Evolutionary conservation across 2,329 filamentous ascomycete genomes (phyloP).

Genomic region (Fusarium nodosum): DNA sequence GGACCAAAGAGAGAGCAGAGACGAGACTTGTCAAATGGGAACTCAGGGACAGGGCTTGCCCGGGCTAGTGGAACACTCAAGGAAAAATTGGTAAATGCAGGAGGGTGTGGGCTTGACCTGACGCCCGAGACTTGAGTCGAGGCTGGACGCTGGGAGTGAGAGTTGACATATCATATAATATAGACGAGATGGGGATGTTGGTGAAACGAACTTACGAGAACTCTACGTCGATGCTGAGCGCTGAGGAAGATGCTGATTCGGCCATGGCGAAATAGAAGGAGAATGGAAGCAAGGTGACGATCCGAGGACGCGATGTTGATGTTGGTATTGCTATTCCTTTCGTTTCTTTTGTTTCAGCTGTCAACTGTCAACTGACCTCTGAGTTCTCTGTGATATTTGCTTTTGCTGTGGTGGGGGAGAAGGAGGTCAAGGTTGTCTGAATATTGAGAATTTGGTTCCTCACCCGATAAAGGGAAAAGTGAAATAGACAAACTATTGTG

Average conservation of each 20-base stretch:
- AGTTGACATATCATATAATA: conserved; percentile 49
- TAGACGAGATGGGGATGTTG: conserved; percentile 23
- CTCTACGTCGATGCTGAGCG: conserved; percentile 76
- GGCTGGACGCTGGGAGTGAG: conserved; percentile 17
- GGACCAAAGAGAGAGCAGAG: conserved; percentile 20
- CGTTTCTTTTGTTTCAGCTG: neutral
- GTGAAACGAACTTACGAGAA: conserved; percentile 66
- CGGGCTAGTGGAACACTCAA: conserved; percentile 18
- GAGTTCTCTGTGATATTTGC: conserved; percentile 17
- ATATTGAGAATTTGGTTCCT: neutral
- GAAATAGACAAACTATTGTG: neutral
- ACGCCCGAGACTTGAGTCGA: conserved; percentile 21
- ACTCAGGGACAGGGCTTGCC: conserved; percentile 40
- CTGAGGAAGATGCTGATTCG: conserved; percentile 43
- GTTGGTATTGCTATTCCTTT: neutral
- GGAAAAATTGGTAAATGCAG: conserved; percentile 20
- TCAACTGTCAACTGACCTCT: conserved; percentile 10
- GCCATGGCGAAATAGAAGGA: conserved; percentile 35
- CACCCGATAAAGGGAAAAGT: neutral
- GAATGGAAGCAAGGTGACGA: conserved; percentile 21
- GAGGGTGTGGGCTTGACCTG: conserved; percentile 20
- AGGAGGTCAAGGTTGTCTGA: neutral
- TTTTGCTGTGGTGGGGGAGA: conserved; percentile 30
- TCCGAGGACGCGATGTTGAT: conserved; percentile 6
- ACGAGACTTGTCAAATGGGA: conserved; percentile 18